Percentiles rank a stretch among this genome's conserved stretches.
These are phyloP conservation scores for Lactarius sp. DNA, from an alignment of 768 basidiomycete genomes.

Conservation along the genomic window DNA sequence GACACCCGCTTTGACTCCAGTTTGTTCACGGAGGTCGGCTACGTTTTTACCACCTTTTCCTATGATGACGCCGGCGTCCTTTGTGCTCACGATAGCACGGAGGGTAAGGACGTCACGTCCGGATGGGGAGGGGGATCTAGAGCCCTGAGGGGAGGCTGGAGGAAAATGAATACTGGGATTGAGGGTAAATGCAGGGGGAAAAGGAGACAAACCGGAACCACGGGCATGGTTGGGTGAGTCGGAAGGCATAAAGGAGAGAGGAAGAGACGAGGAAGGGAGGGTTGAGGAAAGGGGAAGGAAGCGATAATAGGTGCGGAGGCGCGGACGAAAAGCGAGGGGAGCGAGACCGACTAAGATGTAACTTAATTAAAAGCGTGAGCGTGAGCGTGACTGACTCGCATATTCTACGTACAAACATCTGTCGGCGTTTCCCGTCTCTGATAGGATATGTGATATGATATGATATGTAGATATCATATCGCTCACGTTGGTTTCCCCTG, in stretches of 20 bases:
- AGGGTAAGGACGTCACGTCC: conserved; percentile 78
- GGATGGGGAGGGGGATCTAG: conserved; percentile 71
- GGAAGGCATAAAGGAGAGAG: conserved; percentile 53
- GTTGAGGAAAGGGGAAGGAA: conserved; percentile 25
- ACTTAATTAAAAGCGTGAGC: neutral
- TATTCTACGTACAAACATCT: too few relatives aligned
- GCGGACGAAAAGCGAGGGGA: conserved; percentile 19
- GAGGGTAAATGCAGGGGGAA: conserved; percentile 24
- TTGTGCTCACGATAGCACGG: conserved; percentile 92
- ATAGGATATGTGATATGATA: too few relatives aligned
- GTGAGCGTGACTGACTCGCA: conserved; percentile 3
- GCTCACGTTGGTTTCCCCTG: too few relatives aligned
- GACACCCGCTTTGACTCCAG: conserved; percentile 97
- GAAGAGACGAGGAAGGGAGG: conserved; percentile 30
- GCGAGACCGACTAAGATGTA: neutral
- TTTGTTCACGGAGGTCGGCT: conserved; percentile 91
- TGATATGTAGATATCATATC: too few relatives aligned
- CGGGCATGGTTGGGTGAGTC: conserved; percentile 51
- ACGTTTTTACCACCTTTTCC: conserved; percentile 97
- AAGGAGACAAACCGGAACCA: conserved; percentile 43
- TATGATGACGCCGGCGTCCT: conserved; percentile 96
- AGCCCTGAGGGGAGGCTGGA: conserved; percentile 57
- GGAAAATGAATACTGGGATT: conserved; percentile 26
- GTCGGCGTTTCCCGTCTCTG: too few relatives aligned
- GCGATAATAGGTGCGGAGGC: conserved; percentile 11